phyloP scores from a whole-genome alignment of 768 basidiomycete species.

The Mycena pura region DNA sequence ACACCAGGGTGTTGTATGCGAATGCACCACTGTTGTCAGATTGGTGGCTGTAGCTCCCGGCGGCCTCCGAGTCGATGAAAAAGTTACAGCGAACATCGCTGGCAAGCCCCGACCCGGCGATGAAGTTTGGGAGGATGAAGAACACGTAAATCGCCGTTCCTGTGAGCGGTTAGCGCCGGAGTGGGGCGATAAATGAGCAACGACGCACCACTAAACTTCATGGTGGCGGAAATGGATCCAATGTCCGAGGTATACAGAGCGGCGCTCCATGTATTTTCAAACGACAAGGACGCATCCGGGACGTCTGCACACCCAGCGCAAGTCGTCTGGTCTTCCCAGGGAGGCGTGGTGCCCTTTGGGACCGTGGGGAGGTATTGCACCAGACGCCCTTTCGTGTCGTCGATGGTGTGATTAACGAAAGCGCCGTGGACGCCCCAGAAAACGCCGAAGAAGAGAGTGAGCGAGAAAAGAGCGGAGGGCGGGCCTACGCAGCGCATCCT shows the following conservation, averaged over 20 bases:
- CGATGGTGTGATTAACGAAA: constrained; percentile 29
- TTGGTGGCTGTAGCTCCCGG: constrained; percentile 24
- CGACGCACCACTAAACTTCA: constrained; percentile 25
- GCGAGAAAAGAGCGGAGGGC: constrained; percentile 15
- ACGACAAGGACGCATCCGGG: constrained; percentile 4
- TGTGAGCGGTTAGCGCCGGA: not conserved
- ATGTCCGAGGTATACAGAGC: constrained; percentile 17
- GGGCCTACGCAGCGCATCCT: constrained; percentile 19
- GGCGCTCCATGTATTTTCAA: constrained; percentile 26
- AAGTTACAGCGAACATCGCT: constrained; percentile 20
- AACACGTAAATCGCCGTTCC: constrained; percentile 30
- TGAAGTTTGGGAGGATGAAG: constrained; percentile 28
- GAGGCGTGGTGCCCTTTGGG: not conserved
- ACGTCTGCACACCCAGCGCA: constrained; percentile 18
- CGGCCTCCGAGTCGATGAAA: constrained; percentile 19
- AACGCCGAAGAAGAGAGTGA: not conserved
- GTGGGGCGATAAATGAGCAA: not conserved
- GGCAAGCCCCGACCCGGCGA: not conserved
- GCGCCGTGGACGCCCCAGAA: not conserved
- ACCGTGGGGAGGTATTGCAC: constrained; percentile 21
- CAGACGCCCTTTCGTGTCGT: constrained; percentile 27
- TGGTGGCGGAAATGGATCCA: constrained; percentile 14
- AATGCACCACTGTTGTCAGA: constrained; percentile 19
- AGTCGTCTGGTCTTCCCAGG: constrained; percentile 22
- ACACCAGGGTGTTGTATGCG: constrained; percentile 25